phyloP scores from a whole-genome alignment of 176 grass and related monocot genomes.

The Ensete glaucum region DNA sequence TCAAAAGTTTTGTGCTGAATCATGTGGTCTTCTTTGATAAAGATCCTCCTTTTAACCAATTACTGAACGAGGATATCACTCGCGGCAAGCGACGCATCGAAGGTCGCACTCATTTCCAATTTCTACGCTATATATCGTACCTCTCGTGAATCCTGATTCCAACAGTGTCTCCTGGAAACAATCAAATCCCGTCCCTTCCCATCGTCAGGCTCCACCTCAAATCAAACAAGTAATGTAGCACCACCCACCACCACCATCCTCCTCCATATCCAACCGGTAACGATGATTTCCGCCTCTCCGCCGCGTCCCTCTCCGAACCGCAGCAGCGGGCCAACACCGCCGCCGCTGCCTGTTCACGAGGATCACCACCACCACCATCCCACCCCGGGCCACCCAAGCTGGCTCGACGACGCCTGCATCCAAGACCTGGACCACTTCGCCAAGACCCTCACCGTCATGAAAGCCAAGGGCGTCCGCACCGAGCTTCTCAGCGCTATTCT shows the following conservation, averaged over 20 bases:
- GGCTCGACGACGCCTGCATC: conserved; percentile 44
- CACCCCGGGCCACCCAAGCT: background rate
- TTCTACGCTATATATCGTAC: background rate
- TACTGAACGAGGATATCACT: too few species aligned
- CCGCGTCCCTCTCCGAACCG: background rate
- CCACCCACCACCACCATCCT: background rate
- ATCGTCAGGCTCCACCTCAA: background rate
- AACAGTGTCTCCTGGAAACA: background rate
- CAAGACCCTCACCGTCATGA: conserved; percentile 58
- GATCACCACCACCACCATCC: background rate
- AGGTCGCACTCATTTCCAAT: background rate
- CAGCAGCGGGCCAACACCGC: background rate
- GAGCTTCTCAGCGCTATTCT: conserved; percentile 68
- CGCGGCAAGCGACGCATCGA: background rate
- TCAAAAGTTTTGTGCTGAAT: too few species aligned
- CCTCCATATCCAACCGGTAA: background rate
- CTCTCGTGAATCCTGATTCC: conserved; percentile 4
- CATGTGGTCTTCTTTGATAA: too few species aligned
- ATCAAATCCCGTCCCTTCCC: background rate
- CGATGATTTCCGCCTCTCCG: background rate
- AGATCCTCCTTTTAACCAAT: too few species aligned
- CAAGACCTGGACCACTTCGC: conserved; percentile 72
- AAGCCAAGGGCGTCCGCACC: conserved; percentile 43
- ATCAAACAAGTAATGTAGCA: background rate
- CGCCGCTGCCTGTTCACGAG: background rate